Evolutionary conservation across 805 yeast genomes (phyloP).

Genomic region (Candida jianshihensis): DNA sequence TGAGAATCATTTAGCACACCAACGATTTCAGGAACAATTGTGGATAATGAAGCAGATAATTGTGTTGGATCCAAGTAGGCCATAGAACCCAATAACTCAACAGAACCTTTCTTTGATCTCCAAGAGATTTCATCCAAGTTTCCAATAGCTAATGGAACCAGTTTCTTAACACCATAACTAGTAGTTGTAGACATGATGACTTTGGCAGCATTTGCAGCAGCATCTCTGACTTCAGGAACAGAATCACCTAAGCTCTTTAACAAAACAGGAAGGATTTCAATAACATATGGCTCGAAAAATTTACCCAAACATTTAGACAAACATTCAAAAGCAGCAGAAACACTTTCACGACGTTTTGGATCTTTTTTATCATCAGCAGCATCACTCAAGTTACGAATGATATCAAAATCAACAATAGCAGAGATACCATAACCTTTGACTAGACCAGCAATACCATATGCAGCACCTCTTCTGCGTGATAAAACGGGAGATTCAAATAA

Average conservation of each 20-base stretch:
- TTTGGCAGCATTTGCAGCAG: constrained; percentile 82
- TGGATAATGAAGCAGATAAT: constrained; percentile 79
- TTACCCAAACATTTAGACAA: constrained; percentile 70
- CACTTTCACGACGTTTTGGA: constrained; percentile 74
- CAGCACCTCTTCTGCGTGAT: constrained; percentile 76
- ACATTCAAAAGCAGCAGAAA: constrained; percentile 79
- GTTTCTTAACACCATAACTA: constrained; percentile 81
- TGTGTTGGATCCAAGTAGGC: constrained; percentile 95
- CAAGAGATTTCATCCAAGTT: constrained; percentile 86
- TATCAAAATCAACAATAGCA: constrained; percentile 66
- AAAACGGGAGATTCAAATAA: constrained; percentile 44
- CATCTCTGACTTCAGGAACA: constrained; percentile 77
- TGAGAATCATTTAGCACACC: constrained; percentile 92
- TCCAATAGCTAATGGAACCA: constrained; percentile 85
- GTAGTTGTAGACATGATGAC: constrained; percentile 88
- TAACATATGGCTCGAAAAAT: constrained; percentile 88
- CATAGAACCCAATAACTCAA: constrained; percentile 94
- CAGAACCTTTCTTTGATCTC: constrained; percentile 97
- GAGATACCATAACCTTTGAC: constrained; percentile 86
- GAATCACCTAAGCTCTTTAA: constrained; percentile 81
- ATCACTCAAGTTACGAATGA: constrained; percentile 65
- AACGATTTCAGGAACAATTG: constrained; percentile 93
- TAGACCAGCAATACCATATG: constrained; percentile 92
- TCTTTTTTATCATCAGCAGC: constrained; percentile 87
- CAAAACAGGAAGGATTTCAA: constrained; percentile 78